Evolutionary conservation across 352 stramenopile species (phyloP).

Genomic region (Thraustochytrium sp.): DNA sequence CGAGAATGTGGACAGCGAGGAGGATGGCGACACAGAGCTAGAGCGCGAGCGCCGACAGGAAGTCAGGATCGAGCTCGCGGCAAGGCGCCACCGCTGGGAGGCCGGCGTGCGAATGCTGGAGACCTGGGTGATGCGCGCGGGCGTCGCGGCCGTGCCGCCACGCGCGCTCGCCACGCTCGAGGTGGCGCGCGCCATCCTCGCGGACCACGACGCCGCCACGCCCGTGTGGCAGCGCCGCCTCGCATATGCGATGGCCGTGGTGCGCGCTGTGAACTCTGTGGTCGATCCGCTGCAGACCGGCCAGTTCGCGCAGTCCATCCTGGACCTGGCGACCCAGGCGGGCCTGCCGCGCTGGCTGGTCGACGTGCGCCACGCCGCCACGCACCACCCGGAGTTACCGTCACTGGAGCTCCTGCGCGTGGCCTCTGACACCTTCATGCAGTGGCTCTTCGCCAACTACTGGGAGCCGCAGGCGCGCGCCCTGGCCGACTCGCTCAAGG

Average conservation of each 20-base stretch:
- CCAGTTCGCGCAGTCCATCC: slow-evolving; percentile 6
- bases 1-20: too few relatives aligned
- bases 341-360: slow-evolving; percentile 11
- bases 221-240: not conserved
- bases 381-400: not conserved
- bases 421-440: not conserved
- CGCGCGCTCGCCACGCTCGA: not conserved
- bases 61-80: too few relatives aligned
- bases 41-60: too few relatives aligned
- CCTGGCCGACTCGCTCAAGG: not conserved
- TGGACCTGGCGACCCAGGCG: not conserved
- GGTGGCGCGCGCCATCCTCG: not conserved
- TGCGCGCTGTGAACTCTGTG: slow-evolving; percentile 13
- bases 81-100: not conserved
- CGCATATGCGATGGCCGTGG: slow-evolving; percentile 1
- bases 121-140: not conserved
- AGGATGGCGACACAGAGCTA: too few relatives aligned
- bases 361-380: slow-evolving; percentile 14
- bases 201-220: not conserved
- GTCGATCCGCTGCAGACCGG: not conserved
- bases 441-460: not conserved
- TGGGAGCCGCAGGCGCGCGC: not conserved
- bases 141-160: not conserved
- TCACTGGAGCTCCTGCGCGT: not conserved
- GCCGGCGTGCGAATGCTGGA: not conserved